Evolutionary conservation across 768 basidiomycete species (phyloP).

Genomic region (Suillus hirtellus): DNA sequence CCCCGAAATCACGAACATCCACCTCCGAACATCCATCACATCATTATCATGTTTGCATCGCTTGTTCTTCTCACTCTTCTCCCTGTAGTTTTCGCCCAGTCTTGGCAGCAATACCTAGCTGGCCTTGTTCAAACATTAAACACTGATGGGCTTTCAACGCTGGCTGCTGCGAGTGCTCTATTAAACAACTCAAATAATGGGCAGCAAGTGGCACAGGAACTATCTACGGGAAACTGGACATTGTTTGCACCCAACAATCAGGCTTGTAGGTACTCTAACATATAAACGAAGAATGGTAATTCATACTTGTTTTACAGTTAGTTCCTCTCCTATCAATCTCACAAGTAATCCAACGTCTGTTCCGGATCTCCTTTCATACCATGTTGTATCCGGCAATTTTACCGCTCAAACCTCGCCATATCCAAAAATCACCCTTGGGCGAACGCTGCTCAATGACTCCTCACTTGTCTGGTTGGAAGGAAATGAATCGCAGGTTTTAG

Average conservation of each 20-base stretch:
- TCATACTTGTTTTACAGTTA: conserved; percentile 16
- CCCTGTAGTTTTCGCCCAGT: conserved; percentile 29
- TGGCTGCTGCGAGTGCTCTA: conserved; percentile 39
- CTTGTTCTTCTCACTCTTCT: conserved; percentile 24
- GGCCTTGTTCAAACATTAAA: conserved; percentile 41
- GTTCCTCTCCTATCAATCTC: conserved; percentile 34
- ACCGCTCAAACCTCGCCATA: conserved; percentile 40
- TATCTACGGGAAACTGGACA: conserved; percentile 47
- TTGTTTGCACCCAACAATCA: conserved; percentile 59
- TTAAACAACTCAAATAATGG: conserved; percentile 49
- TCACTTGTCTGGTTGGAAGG: conserved; percentile 56
- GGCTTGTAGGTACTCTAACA: conserved; percentile 44
- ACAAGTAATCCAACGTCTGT: conserved; percentile 37
- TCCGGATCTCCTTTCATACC: conserved; percentile 55
- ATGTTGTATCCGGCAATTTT: conserved; percentile 56
- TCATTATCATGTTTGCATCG: conserved; percentile 25
- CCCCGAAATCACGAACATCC: background rate
- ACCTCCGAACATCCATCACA: conserved; percentile 2
- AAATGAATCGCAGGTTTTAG: conserved; percentile 56
- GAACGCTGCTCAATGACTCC: conserved; percentile 57
- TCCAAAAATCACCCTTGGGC: conserved; percentile 63
- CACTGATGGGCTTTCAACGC: conserved; percentile 39
- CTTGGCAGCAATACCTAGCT: conserved; percentile 27
- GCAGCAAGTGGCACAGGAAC: conserved; percentile 40
- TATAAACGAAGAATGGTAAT: background rate